Evolutionary conservation across 73 alveolate genomes (phyloP), one percentile per base, ranked within the genome.

Genomic region (Blepharisma japonicum): DNA sequence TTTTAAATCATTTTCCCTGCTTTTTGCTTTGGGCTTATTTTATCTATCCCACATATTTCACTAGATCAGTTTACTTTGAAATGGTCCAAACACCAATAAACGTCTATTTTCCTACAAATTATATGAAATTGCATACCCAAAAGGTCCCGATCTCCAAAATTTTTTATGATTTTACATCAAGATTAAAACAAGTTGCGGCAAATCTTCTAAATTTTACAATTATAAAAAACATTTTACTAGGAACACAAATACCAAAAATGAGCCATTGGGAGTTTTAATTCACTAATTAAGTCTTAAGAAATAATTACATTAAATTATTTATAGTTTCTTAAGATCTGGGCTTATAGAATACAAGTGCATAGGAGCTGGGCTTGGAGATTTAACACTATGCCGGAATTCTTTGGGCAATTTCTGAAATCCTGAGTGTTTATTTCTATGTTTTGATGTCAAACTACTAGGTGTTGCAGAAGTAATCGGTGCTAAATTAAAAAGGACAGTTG

Each of bases 1-100:
- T 76, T 14, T 45, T 83, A 5, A 50, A 70, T 21, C 81, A 78
- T 55, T 83, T 83, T 80, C 90, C 90, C 49, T 48, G n/a, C 78
- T 78, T 55, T 71, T 55, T 83, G 14, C 42, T 83, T 25, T n/a
- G 47, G 14, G 74, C 47, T n/a, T 61, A 61, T 5, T 61, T 61
- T 61, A 9, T 61, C 11, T 14, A 61, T 20, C 74, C 74, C 11
- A 9, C 47, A 9, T 39, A 14, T 61, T 61, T 61, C 23, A 61
- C 23, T n/a, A 61, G 23, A 61, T 20, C 50, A 20, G 74, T 61
- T n/a, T 61, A 61, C 47, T 61, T 61, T 5, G 74, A 61, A 5
- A 61, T 61, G 18, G 47, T 61, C 23, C 50, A 14, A 14, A n/a
- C 14, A 18, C 46, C 74, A 61, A 8, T 20, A 25, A 61, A 20